Evolutionary conservation across 306 rosid genomes (phyloP).

Genomic region (Citrullus colocynthis): DNA sequence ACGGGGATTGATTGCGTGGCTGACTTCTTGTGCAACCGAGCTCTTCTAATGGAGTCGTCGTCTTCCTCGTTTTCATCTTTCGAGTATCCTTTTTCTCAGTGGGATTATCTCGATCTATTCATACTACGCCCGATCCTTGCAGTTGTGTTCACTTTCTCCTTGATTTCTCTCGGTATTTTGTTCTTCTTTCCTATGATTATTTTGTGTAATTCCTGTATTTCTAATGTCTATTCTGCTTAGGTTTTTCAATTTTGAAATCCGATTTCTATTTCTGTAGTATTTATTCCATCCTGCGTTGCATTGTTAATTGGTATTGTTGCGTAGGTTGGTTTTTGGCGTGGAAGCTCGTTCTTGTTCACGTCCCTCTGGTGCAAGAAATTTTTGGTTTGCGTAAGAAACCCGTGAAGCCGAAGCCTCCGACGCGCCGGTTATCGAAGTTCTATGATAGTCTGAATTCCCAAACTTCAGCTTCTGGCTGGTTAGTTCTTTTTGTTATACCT

Average conservation of each 20-base stretch:
- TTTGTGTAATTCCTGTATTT: background rate
- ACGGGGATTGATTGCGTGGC: background rate
- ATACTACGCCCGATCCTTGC: constrained; percentile 57
- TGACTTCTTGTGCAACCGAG: background rate
- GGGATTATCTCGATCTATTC: constrained; percentile 31
- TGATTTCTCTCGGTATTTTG: constrained; percentile 45
- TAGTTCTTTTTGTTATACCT: background rate
- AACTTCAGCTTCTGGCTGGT: constrained; percentile 34
- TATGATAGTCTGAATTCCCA: constrained; percentile 35
- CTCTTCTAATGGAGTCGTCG: constrained; percentile 20
- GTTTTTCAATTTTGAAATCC: constrained; percentile 4
- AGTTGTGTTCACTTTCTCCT: constrained; percentile 32
- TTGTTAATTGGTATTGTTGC: background rate
- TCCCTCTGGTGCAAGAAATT: constrained; percentile 81
- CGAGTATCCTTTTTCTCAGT: constrained; percentile 14
- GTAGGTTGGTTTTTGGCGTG: constrained; percentile 84
- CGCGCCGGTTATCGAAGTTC: constrained; percentile 53
- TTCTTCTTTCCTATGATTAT: background rate
- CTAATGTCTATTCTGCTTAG: background rate
- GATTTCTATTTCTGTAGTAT: background rate
- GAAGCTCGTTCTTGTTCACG: constrained; percentile 82
- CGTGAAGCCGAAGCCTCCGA: constrained; percentile 36
- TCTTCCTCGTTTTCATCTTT: constrained; percentile 9
- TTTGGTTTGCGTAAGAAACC: constrained; percentile 63
- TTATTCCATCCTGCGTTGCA: background rate